Evolutionary conservation across 768 basidiomycete genomes (phyloP).

Genomic region (Austroboletus eburneus): DNA sequence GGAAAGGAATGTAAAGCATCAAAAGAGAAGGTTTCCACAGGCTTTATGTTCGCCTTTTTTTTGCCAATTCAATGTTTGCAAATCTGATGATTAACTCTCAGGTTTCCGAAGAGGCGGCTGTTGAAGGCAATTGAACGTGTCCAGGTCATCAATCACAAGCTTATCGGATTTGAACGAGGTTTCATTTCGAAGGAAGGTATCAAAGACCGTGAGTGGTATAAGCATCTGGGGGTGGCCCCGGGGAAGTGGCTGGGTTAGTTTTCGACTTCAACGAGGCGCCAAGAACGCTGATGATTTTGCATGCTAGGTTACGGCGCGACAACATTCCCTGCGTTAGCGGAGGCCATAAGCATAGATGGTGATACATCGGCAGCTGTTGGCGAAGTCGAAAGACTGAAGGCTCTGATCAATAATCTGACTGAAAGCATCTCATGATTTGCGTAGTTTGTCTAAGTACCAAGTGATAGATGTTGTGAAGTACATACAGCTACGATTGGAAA

Average conservation of each 20-base stretch:
- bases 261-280: too few relatives aligned
- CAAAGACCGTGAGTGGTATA: slow-evolving; percentile 83
- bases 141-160: slow-evolving; percentile 59
- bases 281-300: slow-evolving; percentile 2
- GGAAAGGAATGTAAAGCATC: slow-evolving; percentile 22
- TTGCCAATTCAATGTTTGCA: background rate
- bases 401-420: slow-evolving; percentile 49
- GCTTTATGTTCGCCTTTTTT: slow-evolving; percentile 14
- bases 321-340: slow-evolving; percentile 77
- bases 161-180: slow-evolving; percentile 70
- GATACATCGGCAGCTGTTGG: slow-evolving; percentile 56
- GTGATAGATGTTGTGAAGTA: too few relatives aligned
- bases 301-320: slow-evolving; percentile 77
- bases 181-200: slow-evolving; percentile 82
- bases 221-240: slow-evolving; percentile 85
- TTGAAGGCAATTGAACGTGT: slow-evolving; percentile 59
- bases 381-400: slow-evolving; percentile 59
- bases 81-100: slow-evolving; percentile 9
- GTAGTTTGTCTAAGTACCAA: background rate
- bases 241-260: slow-evolving; percentile 77
- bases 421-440: slow-evolving; percentile 18
- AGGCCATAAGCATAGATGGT: slow-evolving; percentile 69
- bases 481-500: too few relatives aligned
- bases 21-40: slow-evolving; percentile 1
- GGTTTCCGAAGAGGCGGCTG: slow-evolving; percentile 32